Evolutionary conservation across 129 eudicot genomes (phyloP).

Genomic region (Kitagawia praeruptora): DNA sequence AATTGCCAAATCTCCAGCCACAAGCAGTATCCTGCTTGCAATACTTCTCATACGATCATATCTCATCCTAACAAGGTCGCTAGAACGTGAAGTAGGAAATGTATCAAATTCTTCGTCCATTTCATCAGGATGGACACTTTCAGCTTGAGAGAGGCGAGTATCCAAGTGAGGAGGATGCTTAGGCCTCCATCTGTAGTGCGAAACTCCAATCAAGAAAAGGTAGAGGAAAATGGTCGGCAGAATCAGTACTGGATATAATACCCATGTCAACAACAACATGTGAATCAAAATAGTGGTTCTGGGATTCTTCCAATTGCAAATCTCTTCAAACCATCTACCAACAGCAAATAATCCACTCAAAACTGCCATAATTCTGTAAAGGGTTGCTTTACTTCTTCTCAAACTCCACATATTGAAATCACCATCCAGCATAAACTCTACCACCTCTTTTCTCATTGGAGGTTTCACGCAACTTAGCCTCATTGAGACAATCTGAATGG

Average conservation of each 20-base stretch:
- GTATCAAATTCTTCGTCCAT: background rate
- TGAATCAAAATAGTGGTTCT: background rate
- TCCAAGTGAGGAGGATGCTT: background rate
- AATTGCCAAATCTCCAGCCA: background rate
- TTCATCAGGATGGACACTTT: background rate
- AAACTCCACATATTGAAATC: background rate
- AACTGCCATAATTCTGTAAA: background rate
- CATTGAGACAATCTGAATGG: slow-evolving; percentile 26
- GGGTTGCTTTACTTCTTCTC: background rate
- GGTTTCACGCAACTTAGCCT: slow-evolving; percentile 39
- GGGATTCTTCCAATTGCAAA: slow-evolving; percentile 57
- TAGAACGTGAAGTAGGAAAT: background rate
- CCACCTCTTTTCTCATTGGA: slow-evolving; percentile 46
- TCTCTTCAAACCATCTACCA: slow-evolving; percentile 15
- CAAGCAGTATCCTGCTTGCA: background rate
- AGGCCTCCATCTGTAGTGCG: background rate
- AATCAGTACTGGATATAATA: background rate
- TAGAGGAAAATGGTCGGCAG: background rate
- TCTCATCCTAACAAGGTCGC: background rate
- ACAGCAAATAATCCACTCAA: background rate
- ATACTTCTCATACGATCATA: background rate
- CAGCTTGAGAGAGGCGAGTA: background rate
- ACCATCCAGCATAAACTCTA: slow-evolving; percentile 12
- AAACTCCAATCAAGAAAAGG: background rate
- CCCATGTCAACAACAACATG: background rate